Percentiles rank a stretch among this genome's conserved stretches.
Evolutionary conservation across 1,139 yeast species (phyloP).

Genomic region (Geotrichum bryndzae): DNA sequence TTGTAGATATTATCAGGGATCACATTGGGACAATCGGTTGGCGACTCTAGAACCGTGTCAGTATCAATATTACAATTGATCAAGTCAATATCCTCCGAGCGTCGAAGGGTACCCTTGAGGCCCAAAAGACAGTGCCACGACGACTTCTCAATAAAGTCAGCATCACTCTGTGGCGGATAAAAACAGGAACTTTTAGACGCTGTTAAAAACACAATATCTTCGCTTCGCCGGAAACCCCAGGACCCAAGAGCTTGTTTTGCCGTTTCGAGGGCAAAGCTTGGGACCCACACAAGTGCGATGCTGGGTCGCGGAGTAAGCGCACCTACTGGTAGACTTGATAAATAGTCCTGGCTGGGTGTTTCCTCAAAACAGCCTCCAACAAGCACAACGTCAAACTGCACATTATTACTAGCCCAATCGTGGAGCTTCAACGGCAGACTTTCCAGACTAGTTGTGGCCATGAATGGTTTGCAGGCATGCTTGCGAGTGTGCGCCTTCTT

Average conservation of each 20-base stretch:
- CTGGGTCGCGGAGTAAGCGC: constrained; percentile 79
- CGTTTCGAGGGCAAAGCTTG: constrained; percentile 52
- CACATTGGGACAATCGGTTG: constrained; percentile 35
- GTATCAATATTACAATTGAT: constrained; percentile 92
- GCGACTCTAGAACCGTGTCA: constrained; percentile 63
- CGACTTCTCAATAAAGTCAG: constrained; percentile 25
- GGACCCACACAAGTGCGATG: constrained; percentile 79
- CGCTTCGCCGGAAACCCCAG: constrained; percentile 77
- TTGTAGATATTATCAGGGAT: constrained; percentile 75
- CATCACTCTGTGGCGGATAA: constrained; percentile 26
- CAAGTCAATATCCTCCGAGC: constrained; percentile 75
- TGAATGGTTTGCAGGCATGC: constrained; percentile 59
- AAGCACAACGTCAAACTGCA: constrained; percentile 85
- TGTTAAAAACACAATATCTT: constrained; percentile 61
- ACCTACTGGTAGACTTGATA: constrained; percentile 62
- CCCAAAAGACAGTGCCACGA: constrained; percentile 98
- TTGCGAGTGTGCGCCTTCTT: constrained; percentile 47
- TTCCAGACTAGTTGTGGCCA: constrained; percentile 49
- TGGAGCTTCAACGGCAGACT: constrained; percentile 51
- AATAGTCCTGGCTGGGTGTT: constrained; percentile 51
- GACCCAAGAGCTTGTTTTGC: constrained; percentile 51
- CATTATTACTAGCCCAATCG: constrained; percentile 53
- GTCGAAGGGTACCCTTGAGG: constrained; percentile 84
- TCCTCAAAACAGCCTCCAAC: constrained; percentile 77
- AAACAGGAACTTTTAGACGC: constrained; percentile 36